Base-by-base conservation (phyloP, 2,329 filamentous ascomycete genomes). In the Nigrospora oryzae region DNA sequence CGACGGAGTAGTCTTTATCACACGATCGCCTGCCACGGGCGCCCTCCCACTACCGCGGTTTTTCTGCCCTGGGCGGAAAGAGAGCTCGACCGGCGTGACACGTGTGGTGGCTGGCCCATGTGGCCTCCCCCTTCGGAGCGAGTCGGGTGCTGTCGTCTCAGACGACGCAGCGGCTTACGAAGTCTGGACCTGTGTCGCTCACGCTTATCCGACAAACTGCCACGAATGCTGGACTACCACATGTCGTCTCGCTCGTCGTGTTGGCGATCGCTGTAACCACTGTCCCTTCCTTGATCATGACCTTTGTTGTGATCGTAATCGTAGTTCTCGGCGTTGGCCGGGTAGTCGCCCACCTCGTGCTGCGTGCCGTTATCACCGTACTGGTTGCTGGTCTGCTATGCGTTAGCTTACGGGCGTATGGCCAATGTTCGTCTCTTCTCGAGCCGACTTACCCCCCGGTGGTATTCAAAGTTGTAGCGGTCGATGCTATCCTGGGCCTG, bases 381-480 rank as follows among this genome's bases (percentile, higher is more conserved):
- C 52, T 74, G 68, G 37, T 64, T 66, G 42, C 68, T 60, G 46
- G 64, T 66, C 70, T 74, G 37, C 12, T 38, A 32, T 13, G 15
- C 5, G 14, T 36, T 19, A 23, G 38, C 19, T n/a, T 13, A 23
- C 30, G 36, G 36, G 10, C 16, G 31, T 28, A 13, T 11, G 16
- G 4, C 19, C 5, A 36, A 19, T 17, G 10, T 11, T n/a, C 13
- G 19, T 17, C 28, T 14, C 8, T 36, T n/a, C 33, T 31, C 10
- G 12, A 13, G 11, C 28, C 4, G 19, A 64, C 71, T 65, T 57
- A 75, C 40, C 33, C 23, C 72, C 52, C 72, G 61, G 52, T 75
- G 71, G 53, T 76, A 76, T 51, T 76, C 71, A 54, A 70, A 75
- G 53, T 74, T 70, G 53, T 75, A 76, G 44, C 68, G 70, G 49